Evolutionary conservation across 805 yeast species (phyloP), one percentile per base, ranked within the genome.

Genomic region (Saturnispora quitensis): DNA sequence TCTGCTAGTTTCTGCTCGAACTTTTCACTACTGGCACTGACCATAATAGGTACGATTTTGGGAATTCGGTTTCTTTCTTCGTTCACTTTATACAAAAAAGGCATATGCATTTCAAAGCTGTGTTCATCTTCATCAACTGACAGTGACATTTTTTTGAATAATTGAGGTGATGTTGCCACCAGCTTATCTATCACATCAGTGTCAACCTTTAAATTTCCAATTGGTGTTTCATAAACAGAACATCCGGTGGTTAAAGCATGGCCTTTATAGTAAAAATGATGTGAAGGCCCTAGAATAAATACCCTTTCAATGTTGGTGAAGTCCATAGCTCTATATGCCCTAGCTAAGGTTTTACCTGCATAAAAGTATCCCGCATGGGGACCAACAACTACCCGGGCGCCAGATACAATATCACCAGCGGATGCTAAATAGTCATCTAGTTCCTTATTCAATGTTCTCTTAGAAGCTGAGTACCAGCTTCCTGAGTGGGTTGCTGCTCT

Each of bases 21-120:
- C 2, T 53, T 54, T 15, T 70, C 70, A 50, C 76, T 77, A 35
- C 83, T 70, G 13, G 80, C 80, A 22, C 96, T 83, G 5, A 93
- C 75, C 77, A 91, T 72, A 44, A 93, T 77, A 0, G 99, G 99
- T 2, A 93, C 74, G 7, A 91, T 77, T 34, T 63, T 65, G 48
- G 49, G 55, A 4, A 56, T 56, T 4, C 43, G 58, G 8, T 63
- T 60, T 4, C 62, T 56, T 3, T 61, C 58, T 22, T 69, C 58
- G 9, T 82, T 72, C 50, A 75, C 68, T 53, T 78, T 74, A 58
- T 77, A 74, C 8, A 87, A 68, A 54, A 78, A 82, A 0, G 98
- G 96, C 62, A 84, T 76, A 66, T 93, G 98, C 96, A 93, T 87
- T 62, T 93, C 99, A 60, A 93, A 79, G 48, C 93, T 84, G 65